Base-by-base conservation (phyloP, 139 green algal genomes). In the Chlorella vulgaris region DNA sequence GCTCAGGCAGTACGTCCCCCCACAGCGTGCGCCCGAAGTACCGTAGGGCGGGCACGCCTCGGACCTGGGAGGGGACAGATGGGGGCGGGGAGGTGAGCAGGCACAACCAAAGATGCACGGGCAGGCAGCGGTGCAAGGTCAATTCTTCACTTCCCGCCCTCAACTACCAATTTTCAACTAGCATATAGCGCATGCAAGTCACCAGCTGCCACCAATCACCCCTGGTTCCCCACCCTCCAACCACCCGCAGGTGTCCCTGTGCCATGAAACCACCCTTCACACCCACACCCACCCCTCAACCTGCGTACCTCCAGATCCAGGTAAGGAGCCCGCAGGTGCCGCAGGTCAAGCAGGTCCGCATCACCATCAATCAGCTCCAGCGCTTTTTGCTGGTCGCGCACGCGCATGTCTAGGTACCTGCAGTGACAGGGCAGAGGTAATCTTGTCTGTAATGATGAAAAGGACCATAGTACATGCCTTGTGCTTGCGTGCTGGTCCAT, bases 251-350 rank as follows among this genome's bases (percentile, higher is more conserved):
- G 10, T 58, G 47, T 26, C 38, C 55, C 22, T 21, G 21, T 33
- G 39, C 24, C 67, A 35, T 74, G 38, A 13, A 3, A n/a, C 69
- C 29, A 26, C 74, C 2, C 19, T n/a, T n/a, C n/a, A n/a, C n/a
- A n/a, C n/a, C n/a, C n/a, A n/a, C n/a, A n/a, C n/a, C n/a, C n/a
- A n/a, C n/a, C n/a, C n/a, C n/a, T n/a, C n/a, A n/a, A n/a, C n/a
- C n/a, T n/a, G n/a, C n/a, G n/a, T n/a, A 98, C 94, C 83, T 99
- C 97, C 77, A 98, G 55, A 80, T 99, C 97, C 39, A 99, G 89
- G 50, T 98, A 86, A 5, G 97, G 96, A 1, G 89, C 92, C 39
- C 88, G 69, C n/a, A 98, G 85, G 69, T 93, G 88, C 40, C 78
- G 76, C 33, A 99, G 86, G 19, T 76, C 82, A 0, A 35, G 47